These are phyloP conservation scores for Vicia sativa DNA, from an alignment of 306 rosid species.

Conservation along the genomic window DNA sequence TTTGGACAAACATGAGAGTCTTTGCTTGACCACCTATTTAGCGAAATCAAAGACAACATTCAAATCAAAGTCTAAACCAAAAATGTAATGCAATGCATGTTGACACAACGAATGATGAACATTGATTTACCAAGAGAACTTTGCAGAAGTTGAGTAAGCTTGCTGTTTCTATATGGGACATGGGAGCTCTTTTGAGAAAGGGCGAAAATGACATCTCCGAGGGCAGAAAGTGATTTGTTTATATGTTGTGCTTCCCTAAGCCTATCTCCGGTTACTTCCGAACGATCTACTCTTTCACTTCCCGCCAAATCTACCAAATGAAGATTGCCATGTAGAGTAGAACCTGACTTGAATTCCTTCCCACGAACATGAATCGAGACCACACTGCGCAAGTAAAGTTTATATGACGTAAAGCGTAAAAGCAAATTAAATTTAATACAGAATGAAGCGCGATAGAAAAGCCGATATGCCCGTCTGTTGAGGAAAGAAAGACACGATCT, in stretches of 20 bases:
- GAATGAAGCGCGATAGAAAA: neutral
- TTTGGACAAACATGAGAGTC: constrained; percentile 92
- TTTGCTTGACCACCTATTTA: constrained; percentile 89
- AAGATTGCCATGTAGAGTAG: constrained; percentile 63
- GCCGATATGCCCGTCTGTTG: neutral
- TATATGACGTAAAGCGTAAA: neutral
- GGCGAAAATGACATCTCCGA: constrained; percentile 94
- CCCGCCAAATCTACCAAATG: constrained; percentile 98
- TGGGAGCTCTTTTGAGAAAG: constrained; percentile 83
- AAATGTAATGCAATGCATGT: constrained; percentile 9
- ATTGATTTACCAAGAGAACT: constrained; percentile 71
- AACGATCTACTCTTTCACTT: constrained; percentile 92
- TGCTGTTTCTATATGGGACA: constrained; percentile 96
- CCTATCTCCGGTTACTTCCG: constrained; percentile 90
- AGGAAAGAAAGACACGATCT: neutral
- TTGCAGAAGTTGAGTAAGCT: constrained; percentile 98
- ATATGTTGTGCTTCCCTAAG: constrained; percentile 94
- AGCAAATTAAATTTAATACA: neutral
- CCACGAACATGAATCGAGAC: constrained; percentile 52
- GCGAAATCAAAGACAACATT: constrained; percentile 23
- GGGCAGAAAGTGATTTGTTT: constrained; percentile 87
- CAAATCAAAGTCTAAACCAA: constrained; percentile 1
- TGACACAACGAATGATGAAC: constrained; percentile 19
- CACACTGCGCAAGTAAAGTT: constrained; percentile 47
- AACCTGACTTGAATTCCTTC: constrained; percentile 45